phyloP scores from a whole-genome alignment of 2,329 filamentous ascomycete genomes.

The Escovopsis weberi region DNA sequence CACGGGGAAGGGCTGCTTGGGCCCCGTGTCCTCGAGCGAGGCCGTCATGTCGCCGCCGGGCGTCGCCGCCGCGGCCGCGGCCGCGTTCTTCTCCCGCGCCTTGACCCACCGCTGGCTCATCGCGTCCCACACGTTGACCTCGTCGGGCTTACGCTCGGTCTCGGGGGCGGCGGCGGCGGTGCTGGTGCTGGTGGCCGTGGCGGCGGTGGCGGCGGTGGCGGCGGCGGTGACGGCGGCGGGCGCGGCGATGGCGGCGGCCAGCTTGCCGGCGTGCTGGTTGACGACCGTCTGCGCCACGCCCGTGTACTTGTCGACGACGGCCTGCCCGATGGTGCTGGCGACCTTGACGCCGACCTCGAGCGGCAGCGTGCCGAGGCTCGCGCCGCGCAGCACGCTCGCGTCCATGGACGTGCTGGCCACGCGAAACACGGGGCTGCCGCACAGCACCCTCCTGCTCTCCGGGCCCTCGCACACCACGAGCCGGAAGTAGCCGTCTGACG shows the following conservation, averaged over 20 bases:
- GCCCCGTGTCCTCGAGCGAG: slow-evolving; percentile 36
- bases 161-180: too few species aligned
- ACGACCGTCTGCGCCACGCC: slow-evolving; percentile 24
- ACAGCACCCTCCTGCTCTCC: slow-evolving; percentile 34
- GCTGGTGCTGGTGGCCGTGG: too few species aligned
- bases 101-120: slow-evolving; percentile 21
- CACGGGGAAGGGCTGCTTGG: slow-evolving; percentile 37
- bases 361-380: slow-evolving; percentile 49
- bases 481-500: slow-evolving; percentile 53
- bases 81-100: slow-evolving; percentile 11
- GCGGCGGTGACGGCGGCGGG: slow-evolving; percentile 28
- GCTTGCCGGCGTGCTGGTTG: slow-evolving; percentile 24
- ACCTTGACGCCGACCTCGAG: slow-evolving; percentile 49
- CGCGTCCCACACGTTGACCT: slow-evolving; percentile 15
- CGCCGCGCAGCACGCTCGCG: slow-evolving; percentile 46
- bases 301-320: slow-evolving; percentile 28
- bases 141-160: too few species aligned
- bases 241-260: slow-evolving; percentile 16
- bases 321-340: slow-evolving; percentile 33
- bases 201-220: slow-evolving; percentile 12
- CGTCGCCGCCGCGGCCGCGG: slow-evolving; percentile 14
- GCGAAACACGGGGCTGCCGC: slow-evolving; percentile 52
- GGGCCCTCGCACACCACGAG: slow-evolving; percentile 46
- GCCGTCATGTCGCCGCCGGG: slow-evolving; percentile 13
- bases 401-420: slow-evolving; percentile 52